Evolutionary conservation across 2,329 filamentous ascomycete species (phyloP), one percentile per base, ranked within the genome.

Genomic region (Zalaria sp.): DNA sequence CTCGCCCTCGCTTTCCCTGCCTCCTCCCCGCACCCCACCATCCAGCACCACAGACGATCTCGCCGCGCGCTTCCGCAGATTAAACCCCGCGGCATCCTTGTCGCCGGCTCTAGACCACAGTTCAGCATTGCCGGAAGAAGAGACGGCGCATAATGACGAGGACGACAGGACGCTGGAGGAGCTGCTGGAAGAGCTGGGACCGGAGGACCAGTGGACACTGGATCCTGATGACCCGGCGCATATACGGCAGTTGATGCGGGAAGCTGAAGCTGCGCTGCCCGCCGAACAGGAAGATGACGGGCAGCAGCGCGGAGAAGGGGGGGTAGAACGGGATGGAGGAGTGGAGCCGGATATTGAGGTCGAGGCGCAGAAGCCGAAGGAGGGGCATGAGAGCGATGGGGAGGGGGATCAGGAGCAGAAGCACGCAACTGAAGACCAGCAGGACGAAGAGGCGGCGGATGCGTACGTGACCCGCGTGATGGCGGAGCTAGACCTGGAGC

Each of bases 81-180:
- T 39, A 47, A 47, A 27, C 35, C 47, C 35, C 9, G 43, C 18
- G 36, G 28, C 18, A 37, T 42, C 11, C 27, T 38, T 10, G 47
- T 43, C 25, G 43, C 9, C 46, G 31, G 39, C 49, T 3, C 36
- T 32, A 36, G 50, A 53, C 41, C 47, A 54, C 46, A 35, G 38
- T 43, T 10, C 47, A 52, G 29, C 25, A 25, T 5, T 52, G 51
- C 29, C 48, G 50, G 26, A 51, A 51, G 48, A 47, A 39, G 46
- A 56, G 29, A 54, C 53, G 49, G 52, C 48, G 46, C 54, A 52
- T 27, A 46, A 61, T 44, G 53, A 51, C 18, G 62, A 60, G 39
- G 63, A 68, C 41, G 67, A 67, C 43, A 60, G 60, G 49, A 64
- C 57, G 26, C 49, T 71, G n/a, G 67, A 70, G 28, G 63, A 68